phyloP scores from a whole-genome alignment of 148 eudicot genomes.

The Silene conica region DNA sequence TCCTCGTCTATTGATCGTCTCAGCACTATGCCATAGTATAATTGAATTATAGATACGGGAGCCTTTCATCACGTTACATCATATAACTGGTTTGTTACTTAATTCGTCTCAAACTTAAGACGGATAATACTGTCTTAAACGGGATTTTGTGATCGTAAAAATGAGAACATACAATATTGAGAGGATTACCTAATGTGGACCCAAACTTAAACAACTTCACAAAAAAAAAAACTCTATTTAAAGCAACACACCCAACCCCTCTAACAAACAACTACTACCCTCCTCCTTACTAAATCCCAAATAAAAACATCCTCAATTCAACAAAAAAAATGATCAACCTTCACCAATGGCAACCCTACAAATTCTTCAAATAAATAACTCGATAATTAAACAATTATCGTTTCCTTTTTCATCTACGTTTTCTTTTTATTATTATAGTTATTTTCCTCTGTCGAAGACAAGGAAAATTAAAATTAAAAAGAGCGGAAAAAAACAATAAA shows the following conservation, averaged over 20 bases:
- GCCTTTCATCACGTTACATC: too few relatives aligned
- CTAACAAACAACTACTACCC: background rate
- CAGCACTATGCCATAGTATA: too few relatives aligned
- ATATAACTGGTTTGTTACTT: too few relatives aligned
- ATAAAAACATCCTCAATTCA: background rate
- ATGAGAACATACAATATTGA: too few relatives aligned
- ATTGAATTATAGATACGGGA: too few relatives aligned
- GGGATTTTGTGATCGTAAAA: too few relatives aligned
- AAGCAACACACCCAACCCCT: background rate
- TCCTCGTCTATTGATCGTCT: too few relatives aligned
- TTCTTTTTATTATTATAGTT: background rate
- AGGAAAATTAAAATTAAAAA: too few relatives aligned
- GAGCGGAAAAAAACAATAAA: background rate
- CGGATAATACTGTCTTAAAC: too few relatives aligned
- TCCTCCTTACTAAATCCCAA: background rate
- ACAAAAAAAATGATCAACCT: background rate
- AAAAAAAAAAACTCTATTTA: background rate
- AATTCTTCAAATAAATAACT: background rate
- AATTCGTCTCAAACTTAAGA: too few relatives aligned
- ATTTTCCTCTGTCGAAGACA: too few relatives aligned
- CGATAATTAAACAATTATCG: background rate
- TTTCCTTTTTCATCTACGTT: background rate
- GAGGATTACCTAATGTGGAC: background rate
- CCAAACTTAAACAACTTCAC: background rate
- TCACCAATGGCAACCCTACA: background rate